Evolutionary conservation across 179 eudicot genomes (phyloP), one percentile per base, ranked within the genome.

Genomic region (Vitellaria paradoxa): DNA sequence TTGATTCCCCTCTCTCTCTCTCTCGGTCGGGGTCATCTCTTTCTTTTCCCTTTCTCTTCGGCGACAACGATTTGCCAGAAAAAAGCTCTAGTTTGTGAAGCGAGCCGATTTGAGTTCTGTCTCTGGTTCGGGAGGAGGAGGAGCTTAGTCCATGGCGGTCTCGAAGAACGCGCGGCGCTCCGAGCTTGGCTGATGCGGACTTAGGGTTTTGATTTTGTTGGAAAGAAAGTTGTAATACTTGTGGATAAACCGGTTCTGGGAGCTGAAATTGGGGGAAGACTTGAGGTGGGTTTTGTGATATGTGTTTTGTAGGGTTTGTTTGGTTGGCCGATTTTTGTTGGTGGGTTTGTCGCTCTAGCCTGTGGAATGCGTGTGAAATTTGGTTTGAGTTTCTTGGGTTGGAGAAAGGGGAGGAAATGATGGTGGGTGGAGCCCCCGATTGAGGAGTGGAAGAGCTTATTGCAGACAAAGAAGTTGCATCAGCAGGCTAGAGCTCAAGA

Each of bases 361-460:
- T 26, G 63, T 60, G 72, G 77, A 82, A 80, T 77, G 81, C 14
- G n/a, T 74, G 62, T 61, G 45, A 45, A 8, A 1, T 23, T 23
- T 75, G 24, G 47, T 7, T 9, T 6, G 60, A 61, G 52, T 64
- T 24, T 77, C 6, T 55, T 73, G 80, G 79, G 72, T 49, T 73
- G 15, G 73, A 76, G 77, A 46, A 65, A 81, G 77, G 82, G 80
- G 79, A 74, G 76, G 68, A 62, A 80, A 81, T 77, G 81, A 83
- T 86, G 86, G 86, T 85, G 87, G 40, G 17, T 50, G 70, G 23
- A 59, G 73, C 23, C 75, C n/a, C 73, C 79, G 77, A 78, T 68
- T 63, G 82, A 79, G 62, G 68, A 72, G 75, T 76, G 80, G 12
- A 76, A 76, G 11, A 76, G 63, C 72, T 84, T 75, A 70, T 72